phyloP scores from a whole-genome alignment of 2,329 filamentous ascomycete genomes.

The Penicillium sp. region DNA sequence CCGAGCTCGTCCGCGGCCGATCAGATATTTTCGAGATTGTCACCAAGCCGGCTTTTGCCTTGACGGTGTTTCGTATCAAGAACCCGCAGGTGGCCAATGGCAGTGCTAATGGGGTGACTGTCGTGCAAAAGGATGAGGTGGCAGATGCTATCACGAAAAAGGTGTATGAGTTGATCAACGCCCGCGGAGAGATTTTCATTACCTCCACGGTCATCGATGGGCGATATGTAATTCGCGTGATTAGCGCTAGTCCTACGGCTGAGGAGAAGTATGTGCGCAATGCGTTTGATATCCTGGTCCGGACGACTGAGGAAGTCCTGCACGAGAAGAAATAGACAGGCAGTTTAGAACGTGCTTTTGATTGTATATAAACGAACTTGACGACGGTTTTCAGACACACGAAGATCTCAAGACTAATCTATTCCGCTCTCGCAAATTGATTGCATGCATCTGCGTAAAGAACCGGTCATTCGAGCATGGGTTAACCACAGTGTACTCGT shows the following conservation, averaged over 20 bases:
- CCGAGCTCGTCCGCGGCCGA: conserved; percentile 58
- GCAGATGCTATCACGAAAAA: conserved; percentile 70
- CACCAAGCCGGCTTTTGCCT: conserved; percentile 72
- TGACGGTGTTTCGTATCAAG: conserved; percentile 73
- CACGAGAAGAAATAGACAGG: conserved; percentile 11
- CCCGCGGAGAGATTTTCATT: conserved; percentile 75
- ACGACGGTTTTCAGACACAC: no score
- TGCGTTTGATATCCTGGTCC: conserved; percentile 74
- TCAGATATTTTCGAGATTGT: conserved; percentile 75
- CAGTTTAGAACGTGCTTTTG: not conserved
- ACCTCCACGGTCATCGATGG: conserved; percentile 75
- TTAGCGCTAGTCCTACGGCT: conserved; percentile 69
- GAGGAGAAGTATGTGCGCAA: conserved; percentile 72
- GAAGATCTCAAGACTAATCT: no score
- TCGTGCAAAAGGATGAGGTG: conserved; percentile 48
- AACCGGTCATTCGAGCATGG: no score
- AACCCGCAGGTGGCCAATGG: conserved; percentile 35
- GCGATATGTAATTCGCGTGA: conserved; percentile 77
- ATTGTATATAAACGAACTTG: not conserved
- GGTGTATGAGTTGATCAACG: conserved; percentile 75
- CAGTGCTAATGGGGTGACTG: conserved; percentile 15
- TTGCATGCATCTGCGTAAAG: no score
- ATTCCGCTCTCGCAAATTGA: no score
- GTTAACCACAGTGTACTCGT: no score
- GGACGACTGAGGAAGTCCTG: conserved; percentile 59